phyloP scores from a whole-genome alignment of 257 asterid species.

The Solanum neorickii region DNA sequence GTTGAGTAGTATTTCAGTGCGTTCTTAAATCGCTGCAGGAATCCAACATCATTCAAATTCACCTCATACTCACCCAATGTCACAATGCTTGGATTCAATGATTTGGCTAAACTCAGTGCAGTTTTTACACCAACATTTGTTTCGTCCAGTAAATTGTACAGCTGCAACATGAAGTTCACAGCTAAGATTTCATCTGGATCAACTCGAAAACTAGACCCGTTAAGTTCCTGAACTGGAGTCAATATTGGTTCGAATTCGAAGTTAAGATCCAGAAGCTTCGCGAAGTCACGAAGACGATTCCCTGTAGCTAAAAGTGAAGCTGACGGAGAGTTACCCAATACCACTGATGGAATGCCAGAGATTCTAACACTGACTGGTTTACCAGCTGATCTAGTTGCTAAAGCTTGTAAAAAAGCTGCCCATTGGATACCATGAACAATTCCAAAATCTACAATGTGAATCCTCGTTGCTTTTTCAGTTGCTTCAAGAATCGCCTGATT shows the following conservation, averaged over 20 bases:
- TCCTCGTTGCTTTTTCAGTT: conserved; percentile 43
- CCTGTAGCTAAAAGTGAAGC: conserved; percentile 73
- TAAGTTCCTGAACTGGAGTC: conserved; percentile 50
- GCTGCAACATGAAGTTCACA: conserved; percentile 83
- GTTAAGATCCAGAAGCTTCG: conserved; percentile 66
- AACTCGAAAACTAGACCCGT: conserved; percentile 41
- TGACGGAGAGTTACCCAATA: conserved; percentile 50
- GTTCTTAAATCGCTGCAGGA: conserved; percentile 51
- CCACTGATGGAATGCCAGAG: conserved; percentile 85
- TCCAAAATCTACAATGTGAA: conserved; percentile 90
- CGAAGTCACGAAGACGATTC: conserved; percentile 70
- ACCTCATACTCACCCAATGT: conserved; percentile 83
- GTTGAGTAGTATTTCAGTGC: conserved; percentile 68
- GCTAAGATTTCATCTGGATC: conserved; percentile 62
- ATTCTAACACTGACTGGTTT: conserved; percentile 65
- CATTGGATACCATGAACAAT: conserved; percentile 92
- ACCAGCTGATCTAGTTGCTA: conserved; percentile 81
- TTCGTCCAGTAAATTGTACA: conserved; percentile 61
- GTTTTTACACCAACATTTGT: conserved; percentile 35
- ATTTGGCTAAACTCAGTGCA: conserved; percentile 62
- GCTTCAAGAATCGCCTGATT: conserved; percentile 93
- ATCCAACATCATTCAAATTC: conserved; percentile 56
- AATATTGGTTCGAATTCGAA: conserved; percentile 70
- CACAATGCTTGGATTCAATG: conserved; percentile 66
- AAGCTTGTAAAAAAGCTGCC: conserved; percentile 95